Conservation (phyloP, 352 stramenopile genomes). For the Phytophthora litchii region DNA sequence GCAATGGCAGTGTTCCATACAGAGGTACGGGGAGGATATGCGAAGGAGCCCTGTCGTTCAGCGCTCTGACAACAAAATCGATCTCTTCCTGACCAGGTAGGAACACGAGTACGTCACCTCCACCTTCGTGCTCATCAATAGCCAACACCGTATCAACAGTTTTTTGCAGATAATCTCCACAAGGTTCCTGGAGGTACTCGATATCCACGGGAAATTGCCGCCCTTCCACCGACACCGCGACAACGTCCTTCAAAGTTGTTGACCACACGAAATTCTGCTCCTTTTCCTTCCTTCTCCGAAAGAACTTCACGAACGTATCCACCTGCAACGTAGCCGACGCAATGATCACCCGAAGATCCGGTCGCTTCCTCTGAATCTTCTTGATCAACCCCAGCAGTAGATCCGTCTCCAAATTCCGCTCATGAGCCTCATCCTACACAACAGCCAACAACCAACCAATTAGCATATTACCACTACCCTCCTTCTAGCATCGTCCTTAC, state of each 20-base stretch:
- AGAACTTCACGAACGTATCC: conserved; percentile 92
- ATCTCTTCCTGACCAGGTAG: conserved; percentile 95
- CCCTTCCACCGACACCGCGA: conserved; percentile 83
- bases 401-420: conserved; percentile 94
- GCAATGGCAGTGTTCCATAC: conserved; percentile 92
- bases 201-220: conserved; percentile 93
- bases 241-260: conserved; percentile 46
- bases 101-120: conserved; percentile 96
- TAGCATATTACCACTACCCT: not conserved
- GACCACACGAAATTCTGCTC: not conserved
- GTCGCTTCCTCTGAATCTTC: conserved; percentile 92
- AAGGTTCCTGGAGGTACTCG: conserved; percentile 83
- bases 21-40: conserved; percentile 78
- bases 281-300: conserved; percentile 66
- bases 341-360: conserved; percentile 89
- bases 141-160: conserved; percentile 72
- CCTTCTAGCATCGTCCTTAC: conserved; percentile 23
- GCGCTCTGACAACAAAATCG: conserved; percentile 84
- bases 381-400: conserved; percentile 95
- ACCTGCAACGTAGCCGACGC: conserved; percentile 82
- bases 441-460: conserved; percentile 2
- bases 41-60: conserved; percentile 52
- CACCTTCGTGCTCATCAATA: conserved; percentile 71
- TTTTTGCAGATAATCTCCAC: conserved; percentile 72
- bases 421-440: conserved; percentile 93